A percentile compares a stretch with the other conserved stretches of the same genome.
phyloP scores from a whole-genome alignment of 2,329 filamentous ascomycete species.

The Zymoseptoria brevis region DNA sequence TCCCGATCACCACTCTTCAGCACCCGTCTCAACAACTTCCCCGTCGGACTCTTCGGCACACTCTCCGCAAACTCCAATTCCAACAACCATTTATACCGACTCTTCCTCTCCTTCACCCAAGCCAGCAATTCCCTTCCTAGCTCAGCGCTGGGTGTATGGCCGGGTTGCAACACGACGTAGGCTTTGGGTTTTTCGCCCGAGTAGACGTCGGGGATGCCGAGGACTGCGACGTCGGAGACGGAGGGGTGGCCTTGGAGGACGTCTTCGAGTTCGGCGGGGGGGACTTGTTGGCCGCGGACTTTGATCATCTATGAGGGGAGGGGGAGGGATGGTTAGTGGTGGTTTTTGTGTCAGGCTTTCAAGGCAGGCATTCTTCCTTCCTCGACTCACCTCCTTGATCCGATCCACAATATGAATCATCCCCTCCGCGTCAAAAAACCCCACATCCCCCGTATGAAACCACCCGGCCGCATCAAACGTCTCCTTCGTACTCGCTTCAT shows the following conservation, averaged over 20 bases:
- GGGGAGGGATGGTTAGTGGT: no score
- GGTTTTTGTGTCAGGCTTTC: no score
- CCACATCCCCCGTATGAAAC: conserved; percentile 53
- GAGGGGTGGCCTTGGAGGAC: conserved; percentile 49
- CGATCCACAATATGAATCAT: conserved; percentile 53
- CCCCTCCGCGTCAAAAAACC: conserved; percentile 47
- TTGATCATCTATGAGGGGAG: conserved; percentile 56
- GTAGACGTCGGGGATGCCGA: conserved; percentile 48
- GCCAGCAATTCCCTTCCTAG: conserved; percentile 44
- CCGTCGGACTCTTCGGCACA: conserved; percentile 64
- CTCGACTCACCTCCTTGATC: conserved; percentile 47
- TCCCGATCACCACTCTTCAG: conserved; percentile 41
- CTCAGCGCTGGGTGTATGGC: conserved; percentile 7
- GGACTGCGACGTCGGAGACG: conserved; percentile 52
- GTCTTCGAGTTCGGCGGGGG: conserved; percentile 58
- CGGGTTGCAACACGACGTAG: conserved; percentile 43
- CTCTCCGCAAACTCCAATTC: conserved; percentile 56
- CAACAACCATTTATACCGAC: conserved; percentile 59
- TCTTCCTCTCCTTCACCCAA: conserved; percentile 59
- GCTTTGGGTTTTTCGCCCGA: conserved; percentile 51
- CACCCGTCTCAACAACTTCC: conserved; percentile 61
- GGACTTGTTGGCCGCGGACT: conserved; percentile 55
- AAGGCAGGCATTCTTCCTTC: no score
- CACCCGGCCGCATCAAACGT: conserved; percentile 44
- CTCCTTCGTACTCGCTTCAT: conserved; percentile 29